Conservation (phyloP, 192 early-diverging fungal genomes). For the Rhizoclosmatium globosum region DNA sequence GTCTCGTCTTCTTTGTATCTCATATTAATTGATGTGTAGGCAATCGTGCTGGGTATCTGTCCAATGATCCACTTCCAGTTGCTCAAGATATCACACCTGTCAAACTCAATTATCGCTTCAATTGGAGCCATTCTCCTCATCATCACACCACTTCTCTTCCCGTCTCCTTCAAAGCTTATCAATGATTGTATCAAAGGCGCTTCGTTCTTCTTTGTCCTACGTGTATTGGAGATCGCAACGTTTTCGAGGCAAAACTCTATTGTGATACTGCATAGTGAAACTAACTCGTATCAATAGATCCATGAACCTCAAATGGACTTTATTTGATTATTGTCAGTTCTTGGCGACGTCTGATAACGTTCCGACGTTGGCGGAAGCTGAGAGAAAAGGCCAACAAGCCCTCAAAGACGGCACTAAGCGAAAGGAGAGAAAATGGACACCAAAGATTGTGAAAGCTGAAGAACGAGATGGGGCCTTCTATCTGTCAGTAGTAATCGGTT, state of each 20-base stretch:
- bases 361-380: not conserved
- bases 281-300: not conserved
- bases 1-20: not conserved
- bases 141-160: slow-evolving; percentile 2
- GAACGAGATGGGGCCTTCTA: not conserved
- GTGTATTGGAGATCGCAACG: slow-evolving; percentile 6
- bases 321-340: slow-evolving; percentile 13
- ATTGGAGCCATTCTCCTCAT: not conserved
- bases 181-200: not conserved
- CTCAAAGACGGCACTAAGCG: not conserved
- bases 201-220: slow-evolving; percentile 1
- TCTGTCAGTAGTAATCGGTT: not conserved
- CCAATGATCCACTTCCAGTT: slow-evolving; percentile 11
- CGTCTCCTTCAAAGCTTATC: not conserved
- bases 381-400: not conserved
- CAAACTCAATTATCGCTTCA: no score
- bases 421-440: not conserved
- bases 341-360: not conserved
- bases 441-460: not conserved
- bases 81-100: not conserved
- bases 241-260: not conserved
- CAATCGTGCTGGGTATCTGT: not conserved
- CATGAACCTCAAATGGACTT: slow-evolving; percentile 8
- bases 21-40: not conserved
- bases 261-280: not conserved